phyloP scores from a whole-genome alignment of 139 green algal genomes.

The Chlorella sp. region DNA sequence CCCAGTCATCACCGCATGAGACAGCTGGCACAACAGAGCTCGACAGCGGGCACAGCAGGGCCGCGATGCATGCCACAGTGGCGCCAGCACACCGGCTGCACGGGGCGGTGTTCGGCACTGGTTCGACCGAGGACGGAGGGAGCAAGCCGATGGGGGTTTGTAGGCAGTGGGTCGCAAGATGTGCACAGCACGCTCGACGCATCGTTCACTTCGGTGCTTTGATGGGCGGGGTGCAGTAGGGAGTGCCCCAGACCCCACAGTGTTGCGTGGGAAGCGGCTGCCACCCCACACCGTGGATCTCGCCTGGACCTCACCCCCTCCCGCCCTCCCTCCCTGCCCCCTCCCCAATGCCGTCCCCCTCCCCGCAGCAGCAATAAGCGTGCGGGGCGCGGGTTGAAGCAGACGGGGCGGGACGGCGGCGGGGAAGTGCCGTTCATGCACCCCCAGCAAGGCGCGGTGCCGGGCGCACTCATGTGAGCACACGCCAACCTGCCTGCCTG shows the following conservation, averaged over 20 bases:
- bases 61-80: no score
- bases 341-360: neutral
- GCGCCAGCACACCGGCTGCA: no score
- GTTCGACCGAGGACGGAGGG: no score
- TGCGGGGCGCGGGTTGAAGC: neutral
- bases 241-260: no score
- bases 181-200: neutral
- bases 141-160: no score
- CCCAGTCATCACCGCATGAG: no score
- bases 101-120: no score
- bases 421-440: neutral
- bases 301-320: neutral
- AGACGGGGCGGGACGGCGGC: neutral
- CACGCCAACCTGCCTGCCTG: no score
- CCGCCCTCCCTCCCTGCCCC: neutral
- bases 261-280: neutral
- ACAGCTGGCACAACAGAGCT: no score
- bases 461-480: neutral
- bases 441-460: neutral
- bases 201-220: neutral
- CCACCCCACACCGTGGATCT: neutral
- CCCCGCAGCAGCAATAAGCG: neutral
- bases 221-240: neutral
- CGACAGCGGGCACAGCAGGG: no score
- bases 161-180: no score